A percentile compares a stretch with the other conserved stretches of the same genome.
These are phyloP conservation scores for Cladobotryum protrusum DNA, from an alignment of 2,329 filamentous ascomycete genomes.

Conservation along the genomic window DNA sequence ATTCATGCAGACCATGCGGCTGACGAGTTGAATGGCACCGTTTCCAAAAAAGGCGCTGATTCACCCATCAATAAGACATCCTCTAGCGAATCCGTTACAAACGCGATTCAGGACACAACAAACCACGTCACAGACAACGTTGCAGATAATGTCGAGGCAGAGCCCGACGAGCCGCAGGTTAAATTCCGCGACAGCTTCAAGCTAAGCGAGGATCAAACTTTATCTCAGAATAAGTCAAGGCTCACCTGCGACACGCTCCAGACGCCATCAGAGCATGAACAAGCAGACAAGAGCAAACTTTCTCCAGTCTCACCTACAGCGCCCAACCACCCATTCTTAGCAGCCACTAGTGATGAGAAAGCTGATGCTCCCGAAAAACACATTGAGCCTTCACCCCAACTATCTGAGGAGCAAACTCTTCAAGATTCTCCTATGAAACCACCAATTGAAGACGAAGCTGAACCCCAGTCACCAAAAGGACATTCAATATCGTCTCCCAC, in stretches of 20 bases:
- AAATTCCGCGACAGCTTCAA: background rate
- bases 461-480: too few relatives aligned
- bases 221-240: background rate
- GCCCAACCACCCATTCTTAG: background rate
- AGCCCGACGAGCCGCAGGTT: constrained; percentile 4
- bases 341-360: background rate
- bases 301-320: background rate
- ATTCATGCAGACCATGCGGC: too few relatives aligned
- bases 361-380: background rate
- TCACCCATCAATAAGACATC: background rate
- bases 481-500: too few relatives aligned
- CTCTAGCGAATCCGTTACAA: background rate
- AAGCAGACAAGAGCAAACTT: background rate
- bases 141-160: background rate
- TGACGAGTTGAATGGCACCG: background rate
- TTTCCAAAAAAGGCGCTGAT: background rate
- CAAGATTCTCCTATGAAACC: background rate
- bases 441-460: too few relatives aligned
- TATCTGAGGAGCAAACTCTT: background rate
- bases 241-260: background rate
- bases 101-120: too few relatives aligned
- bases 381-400: too few relatives aligned
- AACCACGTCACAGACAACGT: background rate
- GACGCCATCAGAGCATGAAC: background rate
- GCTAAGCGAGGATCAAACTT: background rate